A percentile compares a stretch with the other conserved stretches of the same genome.
phyloP scores from a whole-genome alignment of 352 stramenopile genomes.

The Elongisporangium anandrum region DNA sequence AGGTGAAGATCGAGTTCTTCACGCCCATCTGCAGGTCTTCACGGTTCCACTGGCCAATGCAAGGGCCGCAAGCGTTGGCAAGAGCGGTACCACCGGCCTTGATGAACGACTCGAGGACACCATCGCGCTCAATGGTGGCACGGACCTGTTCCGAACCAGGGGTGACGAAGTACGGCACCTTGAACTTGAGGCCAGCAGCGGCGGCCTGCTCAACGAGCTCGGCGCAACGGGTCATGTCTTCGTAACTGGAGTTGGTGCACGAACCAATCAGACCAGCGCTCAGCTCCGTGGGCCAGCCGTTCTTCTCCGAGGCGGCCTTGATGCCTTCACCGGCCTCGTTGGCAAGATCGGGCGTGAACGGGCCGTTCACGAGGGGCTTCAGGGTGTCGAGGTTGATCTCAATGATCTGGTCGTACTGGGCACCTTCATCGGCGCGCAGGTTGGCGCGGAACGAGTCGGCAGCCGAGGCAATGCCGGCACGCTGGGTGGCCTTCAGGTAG shows the following conservation, averaged over 20 bases:
- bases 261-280: conserved; percentile 91
- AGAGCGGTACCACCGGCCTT: conserved; percentile 86
- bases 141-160: conserved; percentile 91
- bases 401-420: conserved; percentile 92
- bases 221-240: conserved; percentile 91
- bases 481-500: conserved; percentile 89
- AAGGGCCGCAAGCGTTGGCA: conserved; percentile 91
- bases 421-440: conserved; percentile 86
- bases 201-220: conserved; percentile 86
- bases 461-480: conserved; percentile 85
- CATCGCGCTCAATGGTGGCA: conserved; percentile 89
- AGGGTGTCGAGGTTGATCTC: conserved; percentile 91
- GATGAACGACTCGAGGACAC: conserved; percentile 88
- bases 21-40: conserved; percentile 79
- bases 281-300: conserved; percentile 88
- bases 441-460: conserved; percentile 86
- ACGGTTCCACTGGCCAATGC: conserved; percentile 95
- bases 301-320: conserved; percentile 69
- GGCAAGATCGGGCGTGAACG: conserved; percentile 90
- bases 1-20: conserved; percentile 94
- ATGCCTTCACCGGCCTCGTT: conserved; percentile 76
- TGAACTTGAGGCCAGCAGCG: conserved; percentile 85
- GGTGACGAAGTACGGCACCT: conserved; percentile 91
- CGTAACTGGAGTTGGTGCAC: conserved; percentile 95
- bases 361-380: conserved; percentile 90